Evolutionary conservation across 805 yeast species (phyloP).

Genomic region (Candida arabinofermentans): DNA sequence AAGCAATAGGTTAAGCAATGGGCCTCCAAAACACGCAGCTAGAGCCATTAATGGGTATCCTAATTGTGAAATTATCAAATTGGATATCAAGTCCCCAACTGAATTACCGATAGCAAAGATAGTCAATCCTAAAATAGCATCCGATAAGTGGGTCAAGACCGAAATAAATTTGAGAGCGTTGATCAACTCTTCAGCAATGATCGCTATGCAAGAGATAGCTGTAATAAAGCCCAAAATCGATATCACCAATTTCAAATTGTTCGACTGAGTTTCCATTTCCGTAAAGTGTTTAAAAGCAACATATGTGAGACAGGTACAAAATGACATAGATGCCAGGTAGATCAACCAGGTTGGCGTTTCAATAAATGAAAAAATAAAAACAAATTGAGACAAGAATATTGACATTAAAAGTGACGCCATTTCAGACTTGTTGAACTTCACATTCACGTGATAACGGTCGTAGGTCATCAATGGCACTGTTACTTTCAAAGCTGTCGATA

Average conservation of each 20-base stretch:
- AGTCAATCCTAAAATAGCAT: conserved; percentile 81
- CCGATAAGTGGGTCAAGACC: conserved; percentile 56
- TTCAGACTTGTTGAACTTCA: conserved; percentile 18
- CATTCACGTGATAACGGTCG: conserved; percentile 17
- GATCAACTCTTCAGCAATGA: conserved; percentile 69
- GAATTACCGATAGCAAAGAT: conserved; percentile 92
- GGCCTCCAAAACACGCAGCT: conserved; percentile 96
- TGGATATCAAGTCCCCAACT: conserved; percentile 83
- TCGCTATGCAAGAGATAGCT: conserved; percentile 65
- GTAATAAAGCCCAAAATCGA: conserved; percentile 60
- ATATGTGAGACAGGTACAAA: conserved; percentile 1
- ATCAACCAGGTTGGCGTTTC: conserved; percentile 12
- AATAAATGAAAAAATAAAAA: conserved; percentile 19
- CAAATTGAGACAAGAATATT: conserved; percentile 17
- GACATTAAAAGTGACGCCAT: conserved; percentile 18
- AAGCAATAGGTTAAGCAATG: conserved; percentile 68
- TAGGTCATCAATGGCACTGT: conserved; percentile 23
- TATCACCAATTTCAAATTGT: conserved; percentile 19
- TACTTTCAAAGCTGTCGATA: conserved; percentile 15
- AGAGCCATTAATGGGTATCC: conserved; percentile 88
- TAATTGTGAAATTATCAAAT: conserved; percentile 71
- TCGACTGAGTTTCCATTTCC: conserved; percentile 16
- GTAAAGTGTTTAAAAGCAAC: conserved; percentile 18
- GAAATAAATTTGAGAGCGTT: conserved; percentile 59
- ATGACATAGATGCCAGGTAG: conserved; percentile 6